A percentile compares a stretch with the other conserved stretches of the same genome.
phyloP scores from a whole-genome alignment of 768 basidiomycete genomes.

The Leccinum ochraceum region DNA sequence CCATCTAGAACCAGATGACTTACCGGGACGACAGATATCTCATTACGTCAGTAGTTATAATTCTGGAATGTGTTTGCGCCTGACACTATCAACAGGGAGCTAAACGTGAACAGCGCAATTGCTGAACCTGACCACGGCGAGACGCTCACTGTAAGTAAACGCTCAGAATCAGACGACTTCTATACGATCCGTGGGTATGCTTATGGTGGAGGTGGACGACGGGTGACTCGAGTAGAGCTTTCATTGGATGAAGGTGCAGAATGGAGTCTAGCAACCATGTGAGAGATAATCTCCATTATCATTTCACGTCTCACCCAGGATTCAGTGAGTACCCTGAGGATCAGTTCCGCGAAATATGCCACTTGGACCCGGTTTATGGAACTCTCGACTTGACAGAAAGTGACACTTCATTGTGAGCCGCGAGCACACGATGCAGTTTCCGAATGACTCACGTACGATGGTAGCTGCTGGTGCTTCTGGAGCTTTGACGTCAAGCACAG shows the following conservation, averaged over 20 bases:
- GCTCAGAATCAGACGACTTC: conserved; percentile 2
- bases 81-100: conserved; percentile 45
- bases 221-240: conserved; percentile 58
- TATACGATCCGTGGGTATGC: conserved; percentile 59
- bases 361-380: conserved; percentile 47
- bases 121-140: conserved; percentile 59
- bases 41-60: conserved; percentile 31
- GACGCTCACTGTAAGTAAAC: conserved; percentile 25
- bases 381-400: conserved; percentile 46
- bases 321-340: conserved; percentile 51
- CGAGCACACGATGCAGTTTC: background rate
- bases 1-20: background rate
- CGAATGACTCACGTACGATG: background rate
- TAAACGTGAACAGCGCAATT: conserved; percentile 62
- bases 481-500: conserved; percentile 37
- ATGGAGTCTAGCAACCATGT: conserved; percentile 50
- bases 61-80: conserved; percentile 1
- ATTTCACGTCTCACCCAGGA: conserved; percentile 4
- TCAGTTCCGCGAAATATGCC: conserved; percentile 40
- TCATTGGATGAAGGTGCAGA: conserved; percentile 52
- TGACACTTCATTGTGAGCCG: conserved; percentile 48
- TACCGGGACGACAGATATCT: conserved; percentile 26
- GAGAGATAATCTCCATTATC: background rate
- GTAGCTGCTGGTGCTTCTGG: conserved; percentile 64
- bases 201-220: conserved; percentile 60